Percentiles rank a stretch among this genome's conserved stretches.
Evolutionary conservation across 306 rosid species (phyloP).

Genomic region (Pyrus pyrifolia): DNA sequence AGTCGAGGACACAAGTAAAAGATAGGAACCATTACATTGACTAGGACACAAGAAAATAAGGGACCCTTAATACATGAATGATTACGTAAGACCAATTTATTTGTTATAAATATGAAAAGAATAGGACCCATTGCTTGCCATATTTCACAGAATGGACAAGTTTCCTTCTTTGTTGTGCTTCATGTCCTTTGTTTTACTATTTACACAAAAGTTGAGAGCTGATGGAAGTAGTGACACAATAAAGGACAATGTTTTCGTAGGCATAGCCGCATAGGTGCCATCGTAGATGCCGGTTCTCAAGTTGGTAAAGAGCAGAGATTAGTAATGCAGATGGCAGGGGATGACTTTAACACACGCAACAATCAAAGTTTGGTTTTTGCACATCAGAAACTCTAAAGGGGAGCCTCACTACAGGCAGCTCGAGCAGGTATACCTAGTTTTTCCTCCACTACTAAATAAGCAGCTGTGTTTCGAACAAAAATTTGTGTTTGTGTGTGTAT

Average conservation of each 20-base stretch:
- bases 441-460: background rate
- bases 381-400: slow-evolving; percentile 9
- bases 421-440: background rate
- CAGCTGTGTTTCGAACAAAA: background rate
- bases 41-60: background rate
- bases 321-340: slow-evolving; percentile 6
- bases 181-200: background rate
- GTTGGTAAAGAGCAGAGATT: slow-evolving; percentile 7
- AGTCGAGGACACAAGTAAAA: background rate
- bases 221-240: background rate
- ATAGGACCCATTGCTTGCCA: background rate
- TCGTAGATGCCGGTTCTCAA: background rate
- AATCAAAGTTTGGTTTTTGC: background rate
- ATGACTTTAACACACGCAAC: background rate
- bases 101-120: background rate
- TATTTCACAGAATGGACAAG: background rate
- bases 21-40: background rate
- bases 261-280: background rate
- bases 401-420: background rate
- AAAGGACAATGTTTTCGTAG: background rate
- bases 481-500: background rate
- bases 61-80: background rate
- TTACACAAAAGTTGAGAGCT: background rate
- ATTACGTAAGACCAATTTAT: background rate
- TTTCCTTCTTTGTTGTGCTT: background rate